A percentile compares a stretch with the other conserved stretches of the same genome.
Conservation (phyloP, 1,139 yeast species). For the Eremothecium cymbalariae region DNA sequence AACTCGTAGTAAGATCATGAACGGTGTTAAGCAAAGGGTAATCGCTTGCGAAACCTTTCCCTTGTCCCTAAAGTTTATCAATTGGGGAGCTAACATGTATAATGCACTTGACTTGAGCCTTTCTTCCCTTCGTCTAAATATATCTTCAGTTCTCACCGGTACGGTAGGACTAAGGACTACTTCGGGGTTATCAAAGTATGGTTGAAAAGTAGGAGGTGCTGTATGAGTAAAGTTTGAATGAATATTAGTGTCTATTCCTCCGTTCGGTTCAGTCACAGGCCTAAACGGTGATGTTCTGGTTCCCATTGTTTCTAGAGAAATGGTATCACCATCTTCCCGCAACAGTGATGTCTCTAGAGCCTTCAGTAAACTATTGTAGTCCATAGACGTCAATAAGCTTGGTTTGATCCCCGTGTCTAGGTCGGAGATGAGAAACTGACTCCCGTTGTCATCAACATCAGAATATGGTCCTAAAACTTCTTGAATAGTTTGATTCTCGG, state of each 20-base stretch:
- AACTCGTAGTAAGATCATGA: conserved; percentile 23
- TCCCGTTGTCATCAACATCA: conserved; percentile 2
- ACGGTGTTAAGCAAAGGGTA: conserved; percentile 25
- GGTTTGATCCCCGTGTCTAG: conserved; percentile 20
- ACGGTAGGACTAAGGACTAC: conserved; percentile 1
- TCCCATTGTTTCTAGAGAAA: conserved; percentile 9
- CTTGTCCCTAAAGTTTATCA: conserved; percentile 21
- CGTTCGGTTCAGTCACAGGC: conserved; percentile 20
- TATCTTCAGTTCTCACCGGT: conserved; percentile 7
- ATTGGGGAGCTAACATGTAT: conserved; percentile 24
- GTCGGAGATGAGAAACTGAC: conserved; percentile 3
- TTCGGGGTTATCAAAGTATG: conserved; percentile 23
- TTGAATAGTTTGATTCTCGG: neutral
- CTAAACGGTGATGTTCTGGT: conserved; percentile 7
- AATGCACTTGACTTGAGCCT: conserved; percentile 13
- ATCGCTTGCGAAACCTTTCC: conserved; percentile 18
- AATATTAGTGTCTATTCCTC: neutral
- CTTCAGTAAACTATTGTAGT: conserved; percentile 21
- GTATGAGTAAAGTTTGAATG: conserved; percentile 11
- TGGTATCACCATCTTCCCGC: conserved; percentile 9
- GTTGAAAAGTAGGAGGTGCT: conserved; percentile 22
- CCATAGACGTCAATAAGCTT: conserved; percentile 29
- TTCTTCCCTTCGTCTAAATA: conserved; percentile 6
- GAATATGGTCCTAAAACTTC: conserved; percentile 4
- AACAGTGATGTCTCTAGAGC: conserved; percentile 22